Percentiles rank a stretch among this genome's conserved stretches.
Evolutionary conservation across 2,329 filamentous ascomycete genomes (phyloP).

Genomic region (Diaporthe sp.): DNA sequence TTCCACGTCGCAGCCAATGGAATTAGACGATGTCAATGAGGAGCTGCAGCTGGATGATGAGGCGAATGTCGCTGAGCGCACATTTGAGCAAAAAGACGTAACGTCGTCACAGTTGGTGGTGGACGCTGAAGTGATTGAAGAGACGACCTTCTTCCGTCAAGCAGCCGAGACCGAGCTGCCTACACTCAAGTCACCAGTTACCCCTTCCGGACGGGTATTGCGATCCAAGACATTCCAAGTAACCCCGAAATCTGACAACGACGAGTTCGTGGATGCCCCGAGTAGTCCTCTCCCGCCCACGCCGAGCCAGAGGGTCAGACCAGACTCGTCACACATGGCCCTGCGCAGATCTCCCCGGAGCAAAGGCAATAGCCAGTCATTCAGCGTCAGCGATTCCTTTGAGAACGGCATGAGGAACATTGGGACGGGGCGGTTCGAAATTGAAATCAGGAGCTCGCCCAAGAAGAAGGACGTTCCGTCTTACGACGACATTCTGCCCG

Average conservation of each 20-base stretch:
- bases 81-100: neutral
- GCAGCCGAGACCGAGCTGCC: neutral
- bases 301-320: conserved; percentile 46
- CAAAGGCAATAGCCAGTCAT: conserved; percentile 48
- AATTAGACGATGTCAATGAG: conserved; percentile 42
- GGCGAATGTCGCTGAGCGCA: conserved; percentile 28
- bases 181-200: neutral
- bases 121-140: conserved; percentile 31
- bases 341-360: conserved; percentile 20
- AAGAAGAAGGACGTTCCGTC: conserved; percentile 36
- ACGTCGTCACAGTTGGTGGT: conserved; percentile 17
- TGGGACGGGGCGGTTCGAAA: conserved; percentile 36
- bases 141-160: conserved; percentile 1
- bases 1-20: conserved; percentile 43
- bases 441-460: conserved; percentile 37
- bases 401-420: conserved; percentile 35
- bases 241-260: conserved; percentile 58
- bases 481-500: conserved; percentile 38
- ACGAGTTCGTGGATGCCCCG: conserved; percentile 65
- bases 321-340: conserved; percentile 29
- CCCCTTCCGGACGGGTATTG: conserved; percentile 26
- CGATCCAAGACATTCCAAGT: conserved; percentile 46
- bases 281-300: conserved; percentile 56
- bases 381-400: conserved; percentile 54
- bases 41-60: conserved; percentile 42